Evolutionary conservation across 2,329 filamentous ascomycete genomes (phyloP), one percentile per base, ranked within the genome.

Genomic region (Aspergillus melleus): DNA sequence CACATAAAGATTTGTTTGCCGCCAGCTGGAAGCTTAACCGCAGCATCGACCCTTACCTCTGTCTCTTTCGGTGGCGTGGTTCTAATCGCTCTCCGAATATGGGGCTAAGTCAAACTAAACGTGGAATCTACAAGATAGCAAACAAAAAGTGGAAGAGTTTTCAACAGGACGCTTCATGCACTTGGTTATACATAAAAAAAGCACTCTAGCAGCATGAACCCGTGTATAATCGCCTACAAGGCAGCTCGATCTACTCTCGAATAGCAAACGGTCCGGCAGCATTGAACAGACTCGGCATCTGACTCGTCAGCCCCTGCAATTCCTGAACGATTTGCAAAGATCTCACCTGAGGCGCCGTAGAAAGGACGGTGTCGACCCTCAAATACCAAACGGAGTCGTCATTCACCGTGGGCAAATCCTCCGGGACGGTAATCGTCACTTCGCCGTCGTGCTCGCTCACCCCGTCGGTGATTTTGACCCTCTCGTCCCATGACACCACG

Each of bases 361-460:
- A 47, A 36, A 73, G 56, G 16, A 46, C n/a, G 30, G 66, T 72
- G 6, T 51, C 51, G 39, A 72, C 14, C 30, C 72, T 63, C 59
- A 73, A 50, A 57, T 74, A 74, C 71, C 72, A 74, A 44, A 70
- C 61, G 4, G 61, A 62, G 2, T 64, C 65, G 62, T 73, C 66
- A 3, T 63, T 44, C 3, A 72, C 71, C 6, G 61, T 36, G 0
- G 70, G 71, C 49, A 73, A 29, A 51, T 70, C 36, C 36, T 57
- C 56, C 0, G 71, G 72, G 10, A 74, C 66, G 12, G 65, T 65
- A 3, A 73, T 61, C 51, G 65, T 62, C 12, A 72, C 63, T 12
- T 44, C 39, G 36, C 67, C 67, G 6, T 60, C 60, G 16, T 55
- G 46, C 55, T 61, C 64, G 30, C 64, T 54, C 8, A 74, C 65